Evolutionary conservation across 805 yeast genomes (phyloP), one percentile per base, ranked within the genome.

Genomic region (Hanseniaspora occidentalis): DNA sequence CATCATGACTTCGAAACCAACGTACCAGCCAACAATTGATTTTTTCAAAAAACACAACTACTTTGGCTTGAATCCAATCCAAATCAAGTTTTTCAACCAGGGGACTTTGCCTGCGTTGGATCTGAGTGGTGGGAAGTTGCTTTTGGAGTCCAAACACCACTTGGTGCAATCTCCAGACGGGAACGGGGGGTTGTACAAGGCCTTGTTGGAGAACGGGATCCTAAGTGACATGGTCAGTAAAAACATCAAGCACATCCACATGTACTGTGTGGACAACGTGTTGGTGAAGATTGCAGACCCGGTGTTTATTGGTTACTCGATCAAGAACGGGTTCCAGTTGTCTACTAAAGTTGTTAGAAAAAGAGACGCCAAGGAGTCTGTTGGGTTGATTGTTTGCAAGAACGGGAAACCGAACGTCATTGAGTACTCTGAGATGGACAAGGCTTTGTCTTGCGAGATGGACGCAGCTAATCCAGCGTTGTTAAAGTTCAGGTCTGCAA

Each of bases 311-410:
- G 98, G 98, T 0, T 89, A 80, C 63, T 78, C 96, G 10, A 76
- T 80, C 22, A 62, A 62, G 27, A 75, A 78, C 39, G 52, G 69
- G 3, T 83, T 77, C 43, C 75, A 83, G 25, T 69, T 92, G 45
- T 92, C 96, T 35, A 86, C 96, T 3, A 92, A 92, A 58, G 96
- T 82, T 14, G 99, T 92, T 31, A 77, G 97, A 58, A 92, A 92
- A 61, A 77, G 89, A 53, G 82, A 79, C 50, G 83, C 97, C 1
- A 57, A 61, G 24, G 99, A 92, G 62, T 74, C 81, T 24, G 98
- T 92, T 36, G 99, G 99, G 1, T 70, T 92, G 43, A 86, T 92
- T 53, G 96, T 88, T 3, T 56, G 77, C 48, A 83, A 77, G 53
- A 61, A 67, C 31, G 65, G 63, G 4, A 65, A 63, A 37, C 97